Conservation (phyloP, 1,284 basidiomycete genomes). For the Microbotryum intermedium region DNA sequence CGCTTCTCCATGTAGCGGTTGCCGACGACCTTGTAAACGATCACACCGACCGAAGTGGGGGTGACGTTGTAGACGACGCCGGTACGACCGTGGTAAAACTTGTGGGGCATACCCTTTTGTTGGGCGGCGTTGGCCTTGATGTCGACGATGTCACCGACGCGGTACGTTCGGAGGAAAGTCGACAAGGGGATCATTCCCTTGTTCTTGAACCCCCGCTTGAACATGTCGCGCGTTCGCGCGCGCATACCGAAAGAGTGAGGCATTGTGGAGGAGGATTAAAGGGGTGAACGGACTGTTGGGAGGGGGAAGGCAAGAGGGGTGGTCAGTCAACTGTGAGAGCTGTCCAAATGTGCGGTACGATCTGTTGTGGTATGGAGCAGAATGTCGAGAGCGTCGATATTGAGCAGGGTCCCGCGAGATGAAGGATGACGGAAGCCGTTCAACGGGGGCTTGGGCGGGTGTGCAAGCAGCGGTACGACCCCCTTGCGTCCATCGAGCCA, state of each 20-base stretch:
- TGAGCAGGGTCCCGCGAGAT: not conserved
- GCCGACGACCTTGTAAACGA: slow-evolving; percentile 97
- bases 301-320: not conserved
- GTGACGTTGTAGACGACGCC: slow-evolving; percentile 99
- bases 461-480: too few species aligned
- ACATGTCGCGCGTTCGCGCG: slow-evolving; percentile 99
- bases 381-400: too few species aligned
- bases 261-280: slow-evolving; percentile 58
- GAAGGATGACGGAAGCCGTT: not conserved
- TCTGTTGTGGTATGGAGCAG: too few species aligned
- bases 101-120: slow-evolving; percentile 99
- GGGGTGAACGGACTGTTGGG: slow-evolving; percentile 1
- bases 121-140: slow-evolving; percentile 98
- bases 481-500: too few species aligned
- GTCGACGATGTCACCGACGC: slow-evolving; percentile 97
- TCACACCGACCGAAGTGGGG: slow-evolving; percentile 86
- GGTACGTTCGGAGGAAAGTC: slow-evolving; percentile 87
- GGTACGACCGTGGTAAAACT: slow-evolving; percentile 63
- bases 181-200: slow-evolving; percentile 76
- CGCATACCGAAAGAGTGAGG: slow-evolving; percentile 96
- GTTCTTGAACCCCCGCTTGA: slow-evolving; percentile 88
- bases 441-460: too few species aligned
- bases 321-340: not conserved
- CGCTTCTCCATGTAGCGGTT: slow-evolving; percentile 99
- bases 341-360: too few species aligned